Evolutionary conservation across 495 filamentous ascomycete species (phyloP), one percentile per base, ranked within the genome.

Genomic region (Trichoderma erinaceum): DNA sequence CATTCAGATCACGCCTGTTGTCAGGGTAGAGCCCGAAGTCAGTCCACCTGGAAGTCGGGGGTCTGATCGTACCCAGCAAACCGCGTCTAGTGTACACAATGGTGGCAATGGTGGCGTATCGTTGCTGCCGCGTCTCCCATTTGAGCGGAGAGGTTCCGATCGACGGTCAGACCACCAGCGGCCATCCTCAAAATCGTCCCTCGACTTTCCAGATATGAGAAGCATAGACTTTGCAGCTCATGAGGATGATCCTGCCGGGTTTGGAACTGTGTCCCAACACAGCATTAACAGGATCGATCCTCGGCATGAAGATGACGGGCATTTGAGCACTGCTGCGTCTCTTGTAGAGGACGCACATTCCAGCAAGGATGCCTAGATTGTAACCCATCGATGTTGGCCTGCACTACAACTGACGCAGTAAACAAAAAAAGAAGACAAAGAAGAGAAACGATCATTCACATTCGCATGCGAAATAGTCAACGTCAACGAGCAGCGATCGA

Each of bases 261-360:
- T 68, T 71, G 90, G 91, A 0, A 88, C 87, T 71, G 91, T 94
- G n/a, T 80, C 89, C 44, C 88, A 91, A 38, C 87, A 90, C 68
- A 87, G 82, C 69, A 82, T 85, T 41, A 85, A 77, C 70, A 78
- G 79, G 41, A 81, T 87, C n/a, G 83, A 87, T 56, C 82, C 82
- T 79, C 61, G 56, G 10, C 67, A 21, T 4, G 58, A 72, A 23
- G 77, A 81, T 35, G 68, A 73, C 48, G 76, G 81, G 61, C 73
- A 81, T 38, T 69, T 83, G 15, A 81, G 78, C 23, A 80, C 75
- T 52, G 73, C 82, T 38, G 83, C 84, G 46, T 86, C 88, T 77
- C 78, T 85, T 68, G 81, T 82, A 11, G 72, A 78, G 46, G 75
- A 73, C 41, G 32, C n/a, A 10, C 35, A 46, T 12, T 65, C 64